Evolutionary conservation across 352 stramenopile genomes (phyloP).

Genomic region (Pelagophyceae sp.): DNA sequence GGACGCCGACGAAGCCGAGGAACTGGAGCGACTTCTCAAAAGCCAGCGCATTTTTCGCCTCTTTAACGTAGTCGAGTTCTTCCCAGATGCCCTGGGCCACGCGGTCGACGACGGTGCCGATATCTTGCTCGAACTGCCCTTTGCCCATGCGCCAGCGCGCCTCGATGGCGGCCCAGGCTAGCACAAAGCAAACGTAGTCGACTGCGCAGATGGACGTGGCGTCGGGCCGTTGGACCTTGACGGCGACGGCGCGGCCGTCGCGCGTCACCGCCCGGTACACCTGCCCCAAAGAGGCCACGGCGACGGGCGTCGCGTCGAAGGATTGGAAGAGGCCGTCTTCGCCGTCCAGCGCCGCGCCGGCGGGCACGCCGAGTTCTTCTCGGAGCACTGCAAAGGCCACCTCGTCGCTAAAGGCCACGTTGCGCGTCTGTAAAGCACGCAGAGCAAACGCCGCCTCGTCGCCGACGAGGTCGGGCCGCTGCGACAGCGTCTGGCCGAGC

Average conservation of each 20-base stretch:
- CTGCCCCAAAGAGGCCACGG: not conserved
- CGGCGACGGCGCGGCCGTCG: not conserved
- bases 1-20: slow-evolving; percentile 3
- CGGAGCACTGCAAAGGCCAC: slow-evolving; percentile 5
- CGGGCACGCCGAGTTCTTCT: slow-evolving; percentile 6
- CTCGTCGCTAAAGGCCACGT: slow-evolving; percentile 18
- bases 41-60: not conserved
- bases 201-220: not conserved
- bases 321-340: not conserved
- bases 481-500: slow-evolving; percentile 19
- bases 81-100: slow-evolving; percentile 2
- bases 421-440: slow-evolving; percentile 23
- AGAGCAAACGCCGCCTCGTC: slow-evolving; percentile 14
- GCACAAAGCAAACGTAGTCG: not conserved
- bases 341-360: not conserved
- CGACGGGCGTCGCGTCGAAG: not conserved
- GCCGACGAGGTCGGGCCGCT: slow-evolving; percentile 28
- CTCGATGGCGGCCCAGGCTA: not conserved
- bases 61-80: not conserved
- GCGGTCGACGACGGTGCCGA: not conserved
- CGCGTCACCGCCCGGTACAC: not conserved
- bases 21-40: slow-evolving; percentile 5
- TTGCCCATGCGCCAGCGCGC: not conserved
- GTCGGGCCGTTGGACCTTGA: slow-evolving; percentile 16
- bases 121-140: not conserved